Percentiles rank a stretch among this genome's conserved stretches.
phyloP scores from a whole-genome alignment of 176 grass and related monocot genomes.

The Puya raimondii region DNA sequence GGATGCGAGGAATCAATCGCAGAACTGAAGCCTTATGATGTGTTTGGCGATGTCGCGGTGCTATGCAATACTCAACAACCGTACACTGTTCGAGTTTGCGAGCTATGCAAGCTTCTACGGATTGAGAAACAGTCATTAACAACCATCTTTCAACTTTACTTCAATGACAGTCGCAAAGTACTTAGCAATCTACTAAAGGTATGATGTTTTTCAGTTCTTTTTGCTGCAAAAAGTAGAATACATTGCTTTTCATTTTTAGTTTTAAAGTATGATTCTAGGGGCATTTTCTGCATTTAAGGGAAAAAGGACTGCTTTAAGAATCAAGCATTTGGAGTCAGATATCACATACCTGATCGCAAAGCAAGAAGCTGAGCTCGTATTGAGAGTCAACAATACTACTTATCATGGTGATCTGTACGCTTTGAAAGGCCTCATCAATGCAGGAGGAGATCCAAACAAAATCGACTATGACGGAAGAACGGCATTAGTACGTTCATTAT shows the following conservation, averaged over 20 bases:
- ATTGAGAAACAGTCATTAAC: conserved; percentile 79
- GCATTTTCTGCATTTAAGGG: conserved; percentile 23
- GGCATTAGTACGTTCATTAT: conserved; percentile 41
- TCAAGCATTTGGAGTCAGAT: conserved; percentile 55
- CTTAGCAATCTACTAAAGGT: conserved; percentile 77
- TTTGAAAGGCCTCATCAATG: conserved; percentile 62
- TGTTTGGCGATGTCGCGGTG: conserved; percentile 55
- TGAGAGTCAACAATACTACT: conserved; percentile 66
- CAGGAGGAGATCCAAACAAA: conserved; percentile 86
- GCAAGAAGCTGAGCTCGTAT: conserved; percentile 66
- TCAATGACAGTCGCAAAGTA: conserved; percentile 68
- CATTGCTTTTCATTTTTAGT: neutral
- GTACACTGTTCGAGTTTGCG: conserved; percentile 47
- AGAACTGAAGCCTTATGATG: conserved; percentile 49
- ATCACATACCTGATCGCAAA: conserved; percentile 72
- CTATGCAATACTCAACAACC: conserved; percentile 71
- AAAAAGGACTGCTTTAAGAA: conserved; percentile 33
- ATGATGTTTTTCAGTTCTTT: neutral
- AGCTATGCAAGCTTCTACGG: conserved; percentile 66
- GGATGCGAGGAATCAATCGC: conserved; percentile 46
- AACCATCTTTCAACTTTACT: conserved; percentile 60
- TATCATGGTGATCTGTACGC: conserved; percentile 63
- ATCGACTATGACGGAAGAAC: conserved; percentile 72
- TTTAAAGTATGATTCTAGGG: neutral
- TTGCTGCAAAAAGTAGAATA: neutral